These are phyloP conservation scores for Lichtheimia hyalospora DNA, from an alignment of 371 early-diverging fungal genomes.

Conservation along the genomic window DNA sequence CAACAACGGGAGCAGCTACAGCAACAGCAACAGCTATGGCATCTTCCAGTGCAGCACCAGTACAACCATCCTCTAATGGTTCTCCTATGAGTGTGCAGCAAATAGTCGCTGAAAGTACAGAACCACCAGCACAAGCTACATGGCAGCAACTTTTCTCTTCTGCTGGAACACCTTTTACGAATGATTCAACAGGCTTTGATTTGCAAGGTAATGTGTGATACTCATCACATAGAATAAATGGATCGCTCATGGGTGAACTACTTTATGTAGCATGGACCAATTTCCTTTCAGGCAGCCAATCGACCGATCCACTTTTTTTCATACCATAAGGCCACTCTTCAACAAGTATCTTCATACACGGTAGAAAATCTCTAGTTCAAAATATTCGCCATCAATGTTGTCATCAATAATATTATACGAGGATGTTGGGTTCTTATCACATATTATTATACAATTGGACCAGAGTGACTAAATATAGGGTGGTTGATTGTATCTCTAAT, in stretches of 20 bases:
- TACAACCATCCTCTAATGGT: not conserved
- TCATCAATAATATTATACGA: too few species aligned
- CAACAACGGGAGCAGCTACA: conserved; percentile 1
- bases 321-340: not conserved
- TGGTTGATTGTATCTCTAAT: too few species aligned
- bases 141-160: conserved; percentile 44
- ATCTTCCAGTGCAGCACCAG: not conserved
- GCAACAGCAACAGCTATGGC: not conserved
- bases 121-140: conserved; percentile 21
- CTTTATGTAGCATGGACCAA: not conserved
- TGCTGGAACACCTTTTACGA: conserved; percentile 34
- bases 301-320: conserved; percentile 2
- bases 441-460: too few species aligned
- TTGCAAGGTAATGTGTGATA: conserved; percentile 13
- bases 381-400: too few species aligned
- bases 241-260: not conserved
- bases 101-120: conserved; percentile 14
- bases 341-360: too few species aligned
- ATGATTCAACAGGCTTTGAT: conserved; percentile 17
- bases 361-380: too few species aligned
- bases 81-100: conserved; percentile 29
- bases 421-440: too few species aligned
- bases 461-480: too few species aligned
- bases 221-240: not conserved
- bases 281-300: conserved; percentile 1